Evolutionary conservation across 2,329 filamentous ascomycete species (phyloP), one percentile per base, ranked within the genome.

Genomic region (Hypocrella siamensis): DNA sequence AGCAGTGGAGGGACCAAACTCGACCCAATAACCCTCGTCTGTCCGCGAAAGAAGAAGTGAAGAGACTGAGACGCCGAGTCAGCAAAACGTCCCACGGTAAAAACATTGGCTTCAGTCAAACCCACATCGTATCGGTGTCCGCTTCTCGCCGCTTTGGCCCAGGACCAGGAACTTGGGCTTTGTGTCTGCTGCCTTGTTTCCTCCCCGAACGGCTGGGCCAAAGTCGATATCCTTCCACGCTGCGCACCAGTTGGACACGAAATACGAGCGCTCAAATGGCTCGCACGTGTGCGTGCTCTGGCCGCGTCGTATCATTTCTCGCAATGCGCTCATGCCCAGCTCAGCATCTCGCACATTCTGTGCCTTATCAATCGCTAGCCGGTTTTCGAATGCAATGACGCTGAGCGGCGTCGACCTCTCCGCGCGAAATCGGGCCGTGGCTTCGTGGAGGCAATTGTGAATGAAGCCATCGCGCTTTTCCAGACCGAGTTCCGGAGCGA

Each of bases 151-250:
- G 26, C 17, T 19, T n/a, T 31, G 25, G 5, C 33, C 33, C 10
- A 35, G 26, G 12, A 35, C 29, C 17, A 30, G n/a, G 2, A 31
- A n/a, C 15, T 19, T 32, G 6, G 33, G 33, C 24, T 24, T 34
- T 3, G 12, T 19, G 19, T 4, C 14, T 4, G 5, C 21, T 10
- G 8, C 12, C 10, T 15, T n/a, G 0, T 17, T n/a, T 6, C 18
- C 28, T 4, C 14, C 8, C 14, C 17, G 22, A 22, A 34, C 16
- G 17, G 22, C 24, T 4, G 32, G 28, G 22, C 32, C 11, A 19
- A 34, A 34, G 18, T 34, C 28, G 14, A 34, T 11, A 16, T 31
- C 32, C 9, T 17, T 26, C 32, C 32, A 34, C 17, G 32, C 32
- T 4, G 28, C 28, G 24, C 32, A 34, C 32, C 32, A 34, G 18